phyloP scores from a whole-genome alignment of 2,329 filamentous ascomycete species.

The Colletotrichum gloeosporioides region DNA sequence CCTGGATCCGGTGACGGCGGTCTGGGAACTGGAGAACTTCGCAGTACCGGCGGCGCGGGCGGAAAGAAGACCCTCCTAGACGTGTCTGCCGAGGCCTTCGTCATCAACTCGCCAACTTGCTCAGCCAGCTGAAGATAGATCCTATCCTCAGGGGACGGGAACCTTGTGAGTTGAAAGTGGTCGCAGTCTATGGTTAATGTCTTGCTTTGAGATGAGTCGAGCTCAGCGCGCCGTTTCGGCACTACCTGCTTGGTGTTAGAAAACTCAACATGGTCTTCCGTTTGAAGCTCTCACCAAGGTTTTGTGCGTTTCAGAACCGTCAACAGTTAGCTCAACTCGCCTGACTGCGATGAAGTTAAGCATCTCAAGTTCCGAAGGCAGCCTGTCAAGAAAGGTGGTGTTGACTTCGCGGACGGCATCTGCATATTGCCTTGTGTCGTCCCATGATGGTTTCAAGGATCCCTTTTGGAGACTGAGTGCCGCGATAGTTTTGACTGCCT shows the following conservation, averaged over 20 bases:
- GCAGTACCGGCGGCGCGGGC: neutral
- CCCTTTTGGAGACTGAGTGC: neutral
- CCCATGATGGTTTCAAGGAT: neutral
- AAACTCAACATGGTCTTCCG: too few relatives aligned
- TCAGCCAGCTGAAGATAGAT: constrained; percentile 14
- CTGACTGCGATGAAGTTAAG: constrained; percentile 1
- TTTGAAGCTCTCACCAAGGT: neutral
- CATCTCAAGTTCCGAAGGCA: neutral
- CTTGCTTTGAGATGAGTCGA: neutral
- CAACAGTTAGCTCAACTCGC: neutral
- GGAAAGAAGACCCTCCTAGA: neutral
- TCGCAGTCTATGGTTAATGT: constrained; percentile 19
- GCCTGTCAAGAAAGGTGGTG: neutral
- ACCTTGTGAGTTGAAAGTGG: constrained; percentile 23
- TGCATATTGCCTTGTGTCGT: constrained; percentile 27
- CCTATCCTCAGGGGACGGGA: constrained; percentile 20
- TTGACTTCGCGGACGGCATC: constrained; percentile 25
- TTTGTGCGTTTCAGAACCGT: neutral
- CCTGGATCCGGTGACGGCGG: neutral
- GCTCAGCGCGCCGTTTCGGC: neutral
- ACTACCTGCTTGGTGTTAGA: neutral
- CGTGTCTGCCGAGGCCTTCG: neutral
- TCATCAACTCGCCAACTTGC: neutral
- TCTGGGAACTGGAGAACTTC: neutral
- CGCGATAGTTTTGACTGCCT: constrained; percentile 22